Evolutionary conservation across 2,329 filamentous ascomycete species (phyloP), one percentile per base, ranked within the genome.

Genomic region (Acephala macrosclerotiorum): DNA sequence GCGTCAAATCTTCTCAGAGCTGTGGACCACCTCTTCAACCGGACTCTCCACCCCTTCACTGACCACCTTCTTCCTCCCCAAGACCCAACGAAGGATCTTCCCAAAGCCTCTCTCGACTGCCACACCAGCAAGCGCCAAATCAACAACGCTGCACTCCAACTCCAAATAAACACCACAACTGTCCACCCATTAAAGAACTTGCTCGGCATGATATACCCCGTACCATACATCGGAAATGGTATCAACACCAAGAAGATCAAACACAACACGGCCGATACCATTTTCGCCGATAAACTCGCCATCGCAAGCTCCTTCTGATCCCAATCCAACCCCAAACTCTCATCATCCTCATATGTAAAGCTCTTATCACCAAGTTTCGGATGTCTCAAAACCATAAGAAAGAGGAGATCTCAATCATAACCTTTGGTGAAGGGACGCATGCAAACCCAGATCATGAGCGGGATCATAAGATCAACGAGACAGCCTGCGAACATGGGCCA

Each of bases 401-500:
- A 58, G 18, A 58, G 55, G 5, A 38, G 33, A 18, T 60, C 58
- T 42, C 58, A 61, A 38, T 51, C 40, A 53, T 61, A 61, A 33
- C 26, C 18, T 25, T 16, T 22, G 3, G 40, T 53, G 45, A 61
- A 61, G 5, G 58, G 58, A 11, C 58, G 58, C 8, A 61, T 51
- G 18, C 8, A 6, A 20, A 26, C 2, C 42, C 58, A 61, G 9
- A 61, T 61, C 3, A 61, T 7, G 14, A 61, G 29, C 20, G 58
- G 58, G 9, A 61, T 51, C 16, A 51, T 38, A 18, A 60, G 25
- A 5, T 40, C 40, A 11, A 60, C 58, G 4, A 61, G 42, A 53
- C 42, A 61, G 0, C 92, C 89, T 0, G 90, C 93, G 70, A 91
- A 91, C 89, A 1, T 93, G 93, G 9, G 96, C 58, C 26, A 61